phyloP scores from a whole-genome alignment of 805 yeast genomes.

The Starmerella scarabaei region DNA sequence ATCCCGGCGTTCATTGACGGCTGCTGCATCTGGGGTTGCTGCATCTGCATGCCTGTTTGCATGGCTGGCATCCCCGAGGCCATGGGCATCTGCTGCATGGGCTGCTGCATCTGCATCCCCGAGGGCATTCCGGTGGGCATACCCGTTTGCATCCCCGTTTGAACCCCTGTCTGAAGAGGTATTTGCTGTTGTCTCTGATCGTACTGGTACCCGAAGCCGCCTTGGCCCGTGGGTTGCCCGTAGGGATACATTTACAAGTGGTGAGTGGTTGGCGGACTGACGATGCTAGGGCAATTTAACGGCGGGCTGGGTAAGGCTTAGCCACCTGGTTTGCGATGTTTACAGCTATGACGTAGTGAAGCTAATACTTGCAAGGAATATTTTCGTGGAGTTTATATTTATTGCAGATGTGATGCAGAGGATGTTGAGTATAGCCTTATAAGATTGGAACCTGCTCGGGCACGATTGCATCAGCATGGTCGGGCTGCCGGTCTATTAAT shows the following conservation, averaged over 20 bases:
- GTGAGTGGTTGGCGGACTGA: no score
- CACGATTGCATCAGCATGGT: no score
- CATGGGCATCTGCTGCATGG: conserved; percentile 7
- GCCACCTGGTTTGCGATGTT: no score
- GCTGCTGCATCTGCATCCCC: background rate
- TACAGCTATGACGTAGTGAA: no score
- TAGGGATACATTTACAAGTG: conserved; percentile 16
- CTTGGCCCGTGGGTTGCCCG: conserved; percentile 16
- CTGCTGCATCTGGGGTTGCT: conserved; percentile 10
- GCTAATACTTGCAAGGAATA: no score
- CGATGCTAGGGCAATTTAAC: no score
- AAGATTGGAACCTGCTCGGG: no score
- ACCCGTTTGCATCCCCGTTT: background rate
- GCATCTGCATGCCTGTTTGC: background rate
- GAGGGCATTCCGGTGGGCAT: conserved; percentile 1
- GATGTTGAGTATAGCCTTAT: no score
- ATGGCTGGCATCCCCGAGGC: background rate
- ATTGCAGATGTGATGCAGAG: no score
- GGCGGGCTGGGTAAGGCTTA: no score
- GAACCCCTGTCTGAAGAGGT: background rate
- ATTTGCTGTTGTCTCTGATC: conserved; percentile 5
- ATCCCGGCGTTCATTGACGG: background rate
- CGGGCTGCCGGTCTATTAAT: no score
- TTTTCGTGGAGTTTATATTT: no score
- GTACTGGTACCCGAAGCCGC: conserved; percentile 15